Percentiles rank a stretch among this genome's conserved stretches.
These are phyloP conservation scores for Umbelopsis ramanniana DNA, from an alignment of 192 early-diverging fungal species.

Conservation along the genomic window DNA sequence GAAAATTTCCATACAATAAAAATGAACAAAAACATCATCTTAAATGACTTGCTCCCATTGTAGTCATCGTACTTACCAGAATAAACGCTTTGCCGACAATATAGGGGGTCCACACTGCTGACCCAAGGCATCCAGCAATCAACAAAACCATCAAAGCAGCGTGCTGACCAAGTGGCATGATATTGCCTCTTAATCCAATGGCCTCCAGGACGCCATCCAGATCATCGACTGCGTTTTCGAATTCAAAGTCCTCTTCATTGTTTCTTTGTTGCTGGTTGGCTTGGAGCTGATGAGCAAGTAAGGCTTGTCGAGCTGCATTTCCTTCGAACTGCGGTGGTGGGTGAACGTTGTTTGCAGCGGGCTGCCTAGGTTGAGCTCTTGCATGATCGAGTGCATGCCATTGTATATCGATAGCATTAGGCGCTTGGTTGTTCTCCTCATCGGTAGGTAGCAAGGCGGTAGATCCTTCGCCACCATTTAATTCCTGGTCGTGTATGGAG, in stretches of 20 bases:
- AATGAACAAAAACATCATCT: too few relatives aligned
- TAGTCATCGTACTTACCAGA: slow-evolving; percentile 32
- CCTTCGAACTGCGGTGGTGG: not conserved
- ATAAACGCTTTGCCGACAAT: slow-evolving; percentile 60
- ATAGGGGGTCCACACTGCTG: slow-evolving; percentile 79
- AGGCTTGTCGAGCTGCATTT: slow-evolving; percentile 7
- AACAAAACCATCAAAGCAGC: slow-evolving; percentile 79
- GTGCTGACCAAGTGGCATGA: slow-evolving; percentile 80
- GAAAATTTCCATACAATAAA: too few relatives aligned
- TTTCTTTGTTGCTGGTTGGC: not conserved
- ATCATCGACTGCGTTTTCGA: slow-evolving; percentile 66
- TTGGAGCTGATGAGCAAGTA: slow-evolving; percentile 5
- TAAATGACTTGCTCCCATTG: too few relatives aligned
- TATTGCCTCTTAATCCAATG: slow-evolving; percentile 88
- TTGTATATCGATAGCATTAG: not conserved
- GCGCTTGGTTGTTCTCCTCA: not conserved
- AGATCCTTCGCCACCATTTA: not conserved
- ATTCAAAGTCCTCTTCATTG: slow-evolving; percentile 45
- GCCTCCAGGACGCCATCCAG: slow-evolving; percentile 83
- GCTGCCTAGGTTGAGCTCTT: not conserved
- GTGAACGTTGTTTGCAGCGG: not conserved
- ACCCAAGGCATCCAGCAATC: slow-evolving; percentile 69
- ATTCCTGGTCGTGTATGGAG: not conserved
- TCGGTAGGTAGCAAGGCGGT: not conserved
- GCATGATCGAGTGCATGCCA: slow-evolving; percentile 11